Conservation (phyloP, 176 grass and related monocot genomes). For the Phragmites australis region DNA sequence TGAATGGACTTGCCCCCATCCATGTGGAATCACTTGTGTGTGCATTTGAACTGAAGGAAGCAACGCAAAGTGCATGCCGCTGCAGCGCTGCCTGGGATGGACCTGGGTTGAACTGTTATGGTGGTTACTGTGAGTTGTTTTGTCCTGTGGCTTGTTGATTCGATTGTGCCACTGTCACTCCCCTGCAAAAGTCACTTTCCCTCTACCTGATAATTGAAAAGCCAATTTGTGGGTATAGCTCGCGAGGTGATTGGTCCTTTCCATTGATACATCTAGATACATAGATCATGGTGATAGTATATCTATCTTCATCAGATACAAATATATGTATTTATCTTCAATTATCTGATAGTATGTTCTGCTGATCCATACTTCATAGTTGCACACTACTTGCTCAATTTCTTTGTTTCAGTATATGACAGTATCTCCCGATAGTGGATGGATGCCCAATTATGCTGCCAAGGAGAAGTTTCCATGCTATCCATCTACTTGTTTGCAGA, state of each 20-base stretch:
- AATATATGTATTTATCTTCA: not conserved
- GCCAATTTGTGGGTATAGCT: conserved; percentile 28
- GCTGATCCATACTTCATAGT: not conserved
- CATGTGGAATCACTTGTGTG: conserved; percentile 43
- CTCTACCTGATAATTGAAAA: conserved; percentile 48
- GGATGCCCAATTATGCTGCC: not conserved
- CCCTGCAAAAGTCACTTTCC: conserved; percentile 45
- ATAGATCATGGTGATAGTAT: conserved; percentile 7
- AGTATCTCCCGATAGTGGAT: not conserved
- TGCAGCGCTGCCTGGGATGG: conserved; percentile 34
- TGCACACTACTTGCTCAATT: not conserved
- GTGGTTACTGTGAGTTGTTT: conserved; percentile 23
- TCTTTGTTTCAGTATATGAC: no score
- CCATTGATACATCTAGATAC: conserved; percentile 7
- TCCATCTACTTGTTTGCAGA: conserved; percentile 7
- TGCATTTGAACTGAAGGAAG: conserved; percentile 48
- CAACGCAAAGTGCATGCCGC: conserved; percentile 45
- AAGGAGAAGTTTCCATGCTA: not conserved
- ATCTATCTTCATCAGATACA: conserved; percentile 1
- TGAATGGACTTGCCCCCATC: conserved; percentile 39
- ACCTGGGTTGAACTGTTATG: conserved; percentile 2
- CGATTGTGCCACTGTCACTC: conserved; percentile 37
- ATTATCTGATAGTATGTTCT: not conserved
- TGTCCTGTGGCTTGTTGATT: conserved; percentile 26
- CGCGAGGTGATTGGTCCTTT: conserved; percentile 14